Percentiles rank a stretch among this genome's conserved stretches.
Conservation (phyloP, 2,329 filamentous ascomycete species). For the Exophiala viscosa region DNA sequence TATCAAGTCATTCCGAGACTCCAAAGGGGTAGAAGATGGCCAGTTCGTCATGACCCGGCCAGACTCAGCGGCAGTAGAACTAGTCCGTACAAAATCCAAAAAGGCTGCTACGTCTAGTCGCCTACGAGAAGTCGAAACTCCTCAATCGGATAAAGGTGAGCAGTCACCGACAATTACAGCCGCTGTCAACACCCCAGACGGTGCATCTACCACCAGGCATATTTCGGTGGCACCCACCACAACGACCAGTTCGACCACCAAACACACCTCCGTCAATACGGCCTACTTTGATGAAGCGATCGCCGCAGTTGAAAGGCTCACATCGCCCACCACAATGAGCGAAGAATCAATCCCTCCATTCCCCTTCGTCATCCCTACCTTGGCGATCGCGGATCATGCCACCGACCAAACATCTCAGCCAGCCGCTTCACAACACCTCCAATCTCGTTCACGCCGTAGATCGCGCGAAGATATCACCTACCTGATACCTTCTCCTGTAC, state of each 20-base stretch:
- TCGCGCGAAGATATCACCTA: slow-evolving; percentile 15
- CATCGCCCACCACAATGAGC: slow-evolving; percentile 7
- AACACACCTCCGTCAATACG: slow-evolving; percentile 23
- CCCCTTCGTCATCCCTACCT: slow-evolving; percentile 1
- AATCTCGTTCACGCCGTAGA: slow-evolving; percentile 6
- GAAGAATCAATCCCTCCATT: slow-evolving; percentile 4
- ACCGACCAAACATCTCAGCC: slow-evolving; percentile 1
- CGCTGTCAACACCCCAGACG: slow-evolving; percentile 1
- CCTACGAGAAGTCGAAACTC: slow-evolving; percentile 7
- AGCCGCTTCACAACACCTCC: not conserved
- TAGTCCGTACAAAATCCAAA: slow-evolving; percentile 25
- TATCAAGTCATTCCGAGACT: slow-evolving; percentile 27
- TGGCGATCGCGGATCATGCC: slow-evolving; percentile 3
- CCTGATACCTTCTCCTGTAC: slow-evolving; percentile 24
- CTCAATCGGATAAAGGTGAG: not conserved
- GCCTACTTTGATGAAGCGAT: slow-evolving; percentile 28
- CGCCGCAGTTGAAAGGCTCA: slow-evolving; percentile 26
- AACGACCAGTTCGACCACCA: slow-evolving; percentile 10
- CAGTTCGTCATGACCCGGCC: slow-evolving; percentile 29
- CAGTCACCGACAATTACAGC: not conserved
- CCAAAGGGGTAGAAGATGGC: slow-evolving; percentile 24
- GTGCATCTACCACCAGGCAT: too few relatives aligned
- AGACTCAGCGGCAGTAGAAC: slow-evolving; percentile 23
- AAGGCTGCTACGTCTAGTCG: slow-evolving; percentile 3
- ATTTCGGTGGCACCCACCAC: not conserved